Base-by-base conservation (phyloP, 352 stramenopile species). In the Globisporangium spiculum region DNA sequence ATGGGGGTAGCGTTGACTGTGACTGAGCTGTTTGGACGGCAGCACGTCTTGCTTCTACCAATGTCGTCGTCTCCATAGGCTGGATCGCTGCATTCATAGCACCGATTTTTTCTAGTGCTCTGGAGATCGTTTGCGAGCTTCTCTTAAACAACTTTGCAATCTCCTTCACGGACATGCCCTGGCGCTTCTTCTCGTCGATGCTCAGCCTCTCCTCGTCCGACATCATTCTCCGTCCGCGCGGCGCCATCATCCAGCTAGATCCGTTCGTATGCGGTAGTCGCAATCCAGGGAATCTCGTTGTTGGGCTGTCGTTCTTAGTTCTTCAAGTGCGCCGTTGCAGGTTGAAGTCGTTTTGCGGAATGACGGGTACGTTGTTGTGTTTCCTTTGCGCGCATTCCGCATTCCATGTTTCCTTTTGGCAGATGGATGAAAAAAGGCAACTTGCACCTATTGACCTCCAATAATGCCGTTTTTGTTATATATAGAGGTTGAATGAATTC, bases 121-220 rank as follows among this genome's bases (percentile, higher is more conserved):
- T n/a, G 34, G 74, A 80, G 34, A 88, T 75, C 30, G 68, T 79
- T 32, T 78, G 67, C 44, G 73, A 72, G 68, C 80, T 88, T 66
- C 78, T 70, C 56, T 63, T 60, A 32, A 74, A 70, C 34, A 67
- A 26, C 61, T 63, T 67, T 5, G 84, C 76, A 67, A 92, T 83
- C 24, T 72, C 62, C 14, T 62, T 50, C 18, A 84, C 72, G 0
- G 69, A 48, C 64, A 89, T 66, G 24, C 81, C 80, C 24, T 75
- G 63, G 7, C 65, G 66, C 41, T 78, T 72, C 74, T 89, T 72
- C 55, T 70, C 58, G 8, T 78, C 55, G 62, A 92, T 87, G 38
- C 61, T 65, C 22, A 68, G 60, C 12, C 67, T 73, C 63, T 88
- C 79, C 26, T 80, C 72, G 8, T 73, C 65, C 53, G 81, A 60